Percentiles rank a stretch among this genome's conserved stretches.
Evolutionary conservation across 257 asterid species (phyloP).

Genomic region (Solanum tarijense): DNA sequence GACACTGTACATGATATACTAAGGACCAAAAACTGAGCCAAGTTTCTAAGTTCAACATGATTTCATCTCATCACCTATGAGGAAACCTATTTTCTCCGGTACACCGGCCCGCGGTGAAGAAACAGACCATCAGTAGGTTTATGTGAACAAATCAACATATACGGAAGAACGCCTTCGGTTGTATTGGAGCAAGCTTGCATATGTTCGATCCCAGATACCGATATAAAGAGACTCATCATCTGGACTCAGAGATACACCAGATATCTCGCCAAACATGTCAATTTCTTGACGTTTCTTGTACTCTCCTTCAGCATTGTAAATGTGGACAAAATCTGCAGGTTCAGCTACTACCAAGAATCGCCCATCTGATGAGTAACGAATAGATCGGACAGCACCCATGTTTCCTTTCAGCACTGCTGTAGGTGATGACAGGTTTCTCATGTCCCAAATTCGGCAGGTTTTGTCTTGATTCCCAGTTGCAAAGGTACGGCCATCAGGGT

Average conservation of each 20-base stretch:
- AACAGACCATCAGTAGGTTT: background rate
- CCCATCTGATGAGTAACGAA: constrained; percentile 59
- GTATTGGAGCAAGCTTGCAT: constrained; percentile 70
- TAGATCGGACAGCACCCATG: constrained; percentile 58
- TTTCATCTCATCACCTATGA: background rate
- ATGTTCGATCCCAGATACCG: constrained; percentile 69
- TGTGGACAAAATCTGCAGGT: constrained; percentile 70
- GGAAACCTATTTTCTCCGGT: background rate
- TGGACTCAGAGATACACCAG: constrained; percentile 62
- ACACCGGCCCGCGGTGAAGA: background rate
- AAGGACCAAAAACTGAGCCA: background rate
- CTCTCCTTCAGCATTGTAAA: constrained; percentile 36
- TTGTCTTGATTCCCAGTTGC: constrained; percentile 83
- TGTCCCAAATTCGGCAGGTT: constrained; percentile 66
- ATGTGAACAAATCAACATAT: constrained; percentile 51
- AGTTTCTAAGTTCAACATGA: background rate
- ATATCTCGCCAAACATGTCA: constrained; percentile 72
- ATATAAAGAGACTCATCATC: constrained; percentile 56
- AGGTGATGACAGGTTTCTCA: constrained; percentile 40
- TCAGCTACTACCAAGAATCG: constrained; percentile 57
- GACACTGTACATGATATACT: background rate
- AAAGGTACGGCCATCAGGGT: constrained; percentile 45
- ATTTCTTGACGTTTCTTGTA: constrained; percentile 50
- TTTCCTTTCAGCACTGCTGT: constrained; percentile 44
- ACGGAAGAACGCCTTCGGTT: constrained; percentile 36